Conservation (phyloP, 2,329 filamentous ascomycete genomes). For the Penicillium decumbens region DNA sequence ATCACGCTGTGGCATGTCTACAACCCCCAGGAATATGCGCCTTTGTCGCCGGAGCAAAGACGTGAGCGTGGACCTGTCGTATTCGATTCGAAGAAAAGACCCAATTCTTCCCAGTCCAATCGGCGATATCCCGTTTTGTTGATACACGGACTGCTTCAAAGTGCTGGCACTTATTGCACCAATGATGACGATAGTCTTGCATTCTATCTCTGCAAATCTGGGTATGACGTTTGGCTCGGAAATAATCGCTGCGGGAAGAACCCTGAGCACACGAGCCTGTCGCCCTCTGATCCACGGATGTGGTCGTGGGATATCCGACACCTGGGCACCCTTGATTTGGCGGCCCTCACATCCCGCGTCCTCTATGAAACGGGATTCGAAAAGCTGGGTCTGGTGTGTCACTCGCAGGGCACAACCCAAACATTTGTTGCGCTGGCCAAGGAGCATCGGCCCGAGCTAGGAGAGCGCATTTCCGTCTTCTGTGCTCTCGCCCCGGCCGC, state of each 20-base stretch:
- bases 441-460: conserved; percentile 80
- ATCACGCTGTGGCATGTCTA: conserved; percentile 86
- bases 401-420: conserved; percentile 88
- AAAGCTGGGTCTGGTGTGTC: conserved; percentile 76
- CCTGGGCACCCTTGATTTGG: conserved; percentile 84
- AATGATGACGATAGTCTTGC: conserved; percentile 87
- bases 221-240: conserved; percentile 92
- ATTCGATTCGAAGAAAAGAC: conserved; percentile 49
- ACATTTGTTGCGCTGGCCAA: conserved; percentile 84
- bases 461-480: conserved; percentile 78
- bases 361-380: conserved; percentile 75
- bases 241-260: conserved; percentile 87
- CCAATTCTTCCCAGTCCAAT: conserved; percentile 23
- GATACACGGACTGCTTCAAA: conserved; percentile 84
- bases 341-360: conserved; percentile 74
- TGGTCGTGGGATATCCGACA: conserved; percentile 96
- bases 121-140: conserved; percentile 70
- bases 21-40: conserved; percentile 68
- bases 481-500: conserved; percentile 86
- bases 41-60: conserved; percentile 45
- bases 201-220: conserved; percentile 86
- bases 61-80: conserved; percentile 55
- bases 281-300: conserved; percentile 77
- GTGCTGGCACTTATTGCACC: conserved; percentile 78
- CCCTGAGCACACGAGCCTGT: conserved; percentile 68